A percentile compares a stretch with the other conserved stretches of the same genome.
Evolutionary conservation across 495 filamentous ascomycete species (phyloP).

Genomic region (Aspergillus cavernicola): DNA sequence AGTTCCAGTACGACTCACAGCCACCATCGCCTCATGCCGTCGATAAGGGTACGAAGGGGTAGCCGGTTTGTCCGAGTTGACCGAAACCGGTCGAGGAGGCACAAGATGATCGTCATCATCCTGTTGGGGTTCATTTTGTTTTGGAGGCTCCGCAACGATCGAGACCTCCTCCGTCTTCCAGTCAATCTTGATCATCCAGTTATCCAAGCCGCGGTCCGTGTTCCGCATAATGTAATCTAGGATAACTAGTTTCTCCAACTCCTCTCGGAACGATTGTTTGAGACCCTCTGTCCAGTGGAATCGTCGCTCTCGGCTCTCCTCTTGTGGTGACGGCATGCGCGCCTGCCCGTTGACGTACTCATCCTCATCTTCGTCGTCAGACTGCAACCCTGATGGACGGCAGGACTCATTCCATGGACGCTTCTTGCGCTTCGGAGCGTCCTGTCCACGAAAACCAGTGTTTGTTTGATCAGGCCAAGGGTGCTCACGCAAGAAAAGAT

Average conservation of each 20-base stretch:
- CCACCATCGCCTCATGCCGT: constrained; percentile 79
- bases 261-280: constrained; percentile 89
- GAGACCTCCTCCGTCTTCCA: constrained; percentile 76
- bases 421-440: constrained; percentile 65
- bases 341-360: constrained; percentile 48
- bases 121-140: constrained; percentile 52
- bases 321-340: constrained; percentile 38
- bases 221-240: constrained; percentile 99
- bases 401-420: constrained; percentile 83
- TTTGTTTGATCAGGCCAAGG: constrained; percentile 96
- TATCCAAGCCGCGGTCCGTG: constrained; percentile 93
- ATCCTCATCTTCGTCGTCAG: constrained; percentile 71
- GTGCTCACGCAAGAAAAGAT: constrained; percentile 88
- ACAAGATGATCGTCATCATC: constrained; percentile 51
- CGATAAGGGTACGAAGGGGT: constrained; percentile 64
- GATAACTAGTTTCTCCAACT: constrained; percentile 96
- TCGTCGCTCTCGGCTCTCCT: constrained; percentile 47
- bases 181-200: constrained; percentile 99
- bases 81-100: constrained; percentile 54
- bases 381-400: constrained; percentile 62
- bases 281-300: constrained; percentile 87
- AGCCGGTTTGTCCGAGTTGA: constrained; percentile 41
- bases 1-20: constrained; percentile 60
- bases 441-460: constrained; percentile 67
- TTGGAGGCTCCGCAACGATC: constrained; percentile 78